Percentiles rank a stretch among this genome's conserved stretches.
These are phyloP conservation scores for Artemisia tridentata DNA, from an alignment of 129 eudicot species.

Conservation along the genomic window DNA sequence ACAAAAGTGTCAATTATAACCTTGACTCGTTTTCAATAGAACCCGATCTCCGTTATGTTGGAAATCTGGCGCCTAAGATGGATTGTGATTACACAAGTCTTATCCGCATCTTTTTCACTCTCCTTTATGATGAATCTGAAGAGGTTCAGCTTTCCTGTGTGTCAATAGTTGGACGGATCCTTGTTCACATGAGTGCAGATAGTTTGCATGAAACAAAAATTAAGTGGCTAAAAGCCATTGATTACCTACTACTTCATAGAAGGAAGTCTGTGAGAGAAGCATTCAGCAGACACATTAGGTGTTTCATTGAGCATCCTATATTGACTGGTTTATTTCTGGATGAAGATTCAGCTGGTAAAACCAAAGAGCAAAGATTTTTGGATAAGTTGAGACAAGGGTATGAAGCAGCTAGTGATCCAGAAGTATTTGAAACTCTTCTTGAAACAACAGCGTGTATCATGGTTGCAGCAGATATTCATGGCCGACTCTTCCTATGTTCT, in stretches of 20 bases:
- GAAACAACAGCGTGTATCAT: constrained; percentile 78
- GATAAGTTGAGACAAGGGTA: constrained; percentile 70
- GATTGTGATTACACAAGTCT: constrained; percentile 47
- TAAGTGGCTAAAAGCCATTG: constrained; percentile 68
- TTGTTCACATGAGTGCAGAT: constrained; percentile 56
- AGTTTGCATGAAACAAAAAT: constrained; percentile 48
- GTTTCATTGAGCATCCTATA: constrained; percentile 63
- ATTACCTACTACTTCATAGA: constrained; percentile 66
- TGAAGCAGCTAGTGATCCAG: constrained; percentile 69
- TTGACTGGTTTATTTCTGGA: constrained; percentile 52
- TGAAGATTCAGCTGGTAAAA: background rate
- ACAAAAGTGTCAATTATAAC: constrained; percentile 32
- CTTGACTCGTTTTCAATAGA: constrained; percentile 32
- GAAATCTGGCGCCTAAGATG: background rate
- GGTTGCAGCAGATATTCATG: constrained; percentile 54
- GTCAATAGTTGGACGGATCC: constrained; percentile 53
- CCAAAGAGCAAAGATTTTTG: constrained; percentile 47
- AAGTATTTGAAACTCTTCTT: constrained; percentile 70
- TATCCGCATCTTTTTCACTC: constrained; percentile 59
- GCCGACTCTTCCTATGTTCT: constrained; percentile 71
- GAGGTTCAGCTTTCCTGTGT: constrained; percentile 81
- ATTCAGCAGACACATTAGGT: constrained; percentile 61
- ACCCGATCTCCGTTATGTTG: constrained; percentile 24
- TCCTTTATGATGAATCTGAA: constrained; percentile 75
- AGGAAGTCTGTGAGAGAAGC: constrained; percentile 73